Evolutionary conservation across 306 rosid genomes (phyloP), one percentile per base, ranked within the genome.

Genomic region (Cyclanthera cordifolia): DNA sequence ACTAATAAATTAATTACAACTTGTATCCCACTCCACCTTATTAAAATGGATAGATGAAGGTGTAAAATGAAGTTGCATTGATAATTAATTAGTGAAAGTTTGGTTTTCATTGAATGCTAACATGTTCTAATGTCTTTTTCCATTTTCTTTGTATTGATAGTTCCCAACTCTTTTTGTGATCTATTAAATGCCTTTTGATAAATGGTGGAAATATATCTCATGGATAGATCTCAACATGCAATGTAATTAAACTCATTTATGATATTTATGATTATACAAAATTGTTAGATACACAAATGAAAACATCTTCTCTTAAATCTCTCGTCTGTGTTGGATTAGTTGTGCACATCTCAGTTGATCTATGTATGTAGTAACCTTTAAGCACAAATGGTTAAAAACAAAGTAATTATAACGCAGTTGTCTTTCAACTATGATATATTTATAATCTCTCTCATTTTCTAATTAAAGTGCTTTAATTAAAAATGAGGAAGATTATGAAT

Each of bases 81-180:
- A 19, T 63, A 12, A 61, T 60, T 59, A 17, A 32, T 32, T 34
- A 34, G 27, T 60, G 16, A 16, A 59, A 60, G 41, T 60, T 60
- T 60, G 48, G 67, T 60, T 27, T 59, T 60, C 24, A n/a, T 57
- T 57, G 11, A 56, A 57, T 57, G 41, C 23, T 28, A 57, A 57
- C 41, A 25, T 56, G 11, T 57, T 57, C 4, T 27, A 2, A 28
- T 28, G 43, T 56, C 64, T 28, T 7, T 28, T 57, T 16, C 41
- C 61, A 25, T 56, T 15, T 56, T 56, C 25, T 30, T 30, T 30
- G 24, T 32, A 16, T 32, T n/a, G 15, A 16, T 30, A 59, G 9
- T 17, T 58, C 24, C 46, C 24, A 32, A 58, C 66, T n/a, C 21
- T 6, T 30, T 8, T 58, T 58, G 17, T 16, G 7, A 8, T 19